A percentile compares a stretch with the other conserved stretches of the same genome.
These are phyloP conservation scores for Haematococcus lacustris DNA, from an alignment of 139 green algal species.

Conservation along the genomic window DNA sequence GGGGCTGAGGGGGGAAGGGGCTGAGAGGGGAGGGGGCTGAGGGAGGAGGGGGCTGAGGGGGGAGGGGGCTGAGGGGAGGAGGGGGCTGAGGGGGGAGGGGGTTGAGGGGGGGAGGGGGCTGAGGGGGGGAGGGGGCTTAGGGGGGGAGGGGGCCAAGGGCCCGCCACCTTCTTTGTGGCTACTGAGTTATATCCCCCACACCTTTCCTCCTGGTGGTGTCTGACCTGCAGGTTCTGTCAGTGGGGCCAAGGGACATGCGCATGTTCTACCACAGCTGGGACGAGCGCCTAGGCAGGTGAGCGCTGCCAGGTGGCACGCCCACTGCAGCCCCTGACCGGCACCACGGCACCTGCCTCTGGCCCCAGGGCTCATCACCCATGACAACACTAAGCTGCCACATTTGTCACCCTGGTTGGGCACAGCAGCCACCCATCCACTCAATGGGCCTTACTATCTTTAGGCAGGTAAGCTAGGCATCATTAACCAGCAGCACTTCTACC, in stretches of 20 bases:
- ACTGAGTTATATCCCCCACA: neutral
- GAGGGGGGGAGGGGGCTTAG: no score
- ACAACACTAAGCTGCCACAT: no score
- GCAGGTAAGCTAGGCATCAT: neutral
- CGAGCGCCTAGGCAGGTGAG: slow-evolving; percentile 1
- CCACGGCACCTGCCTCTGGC: no score
- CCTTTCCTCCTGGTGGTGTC: neutral
- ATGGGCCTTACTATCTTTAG: neutral
- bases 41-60: neutral
- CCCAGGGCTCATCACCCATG: no score
- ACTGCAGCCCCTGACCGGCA: no score
- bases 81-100: neutral
- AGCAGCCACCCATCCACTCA: no score
- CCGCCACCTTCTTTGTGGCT: no score
- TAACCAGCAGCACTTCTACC: no score
- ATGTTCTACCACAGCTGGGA: slow-evolving; percentile 88
- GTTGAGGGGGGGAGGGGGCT: neutral
- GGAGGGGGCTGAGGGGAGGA: neutral
- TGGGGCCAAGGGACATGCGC: slow-evolving; percentile 68
- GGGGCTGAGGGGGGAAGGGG: no score
- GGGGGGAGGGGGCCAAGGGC: no score
- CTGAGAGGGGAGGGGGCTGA: neutral
- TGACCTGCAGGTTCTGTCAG: slow-evolving; percentile 56
- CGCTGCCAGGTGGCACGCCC: no score
- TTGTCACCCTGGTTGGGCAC: no score